Evolutionary conservation across 768 basidiomycete species (phyloP).

Genomic region (Tremella fuciformis): DNA sequence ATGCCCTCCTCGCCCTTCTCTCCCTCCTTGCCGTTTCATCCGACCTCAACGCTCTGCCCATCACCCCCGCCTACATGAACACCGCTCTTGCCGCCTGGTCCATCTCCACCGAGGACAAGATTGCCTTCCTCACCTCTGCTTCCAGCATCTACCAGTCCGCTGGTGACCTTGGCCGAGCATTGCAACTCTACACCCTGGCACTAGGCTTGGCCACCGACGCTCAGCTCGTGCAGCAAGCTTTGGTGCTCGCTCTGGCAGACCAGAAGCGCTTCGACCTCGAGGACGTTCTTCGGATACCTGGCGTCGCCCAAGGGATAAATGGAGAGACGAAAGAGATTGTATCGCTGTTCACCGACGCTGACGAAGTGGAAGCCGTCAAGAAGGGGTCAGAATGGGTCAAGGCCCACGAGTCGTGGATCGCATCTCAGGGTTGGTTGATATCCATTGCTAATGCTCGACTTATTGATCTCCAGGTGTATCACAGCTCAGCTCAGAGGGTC

Average conservation of each 20-base stretch:
- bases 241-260: conserved; percentile 35
- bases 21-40: conserved; percentile 37
- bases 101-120: conserved; percentile 36
- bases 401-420: conserved; percentile 34
- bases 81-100: conserved; percentile 38
- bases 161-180: conserved; percentile 23
- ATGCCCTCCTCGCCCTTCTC: conserved; percentile 42
- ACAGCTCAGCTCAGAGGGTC: conserved; percentile 32
- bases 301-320: conserved; percentile 27
- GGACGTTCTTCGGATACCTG: conserved; percentile 29
- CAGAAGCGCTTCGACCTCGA: conserved; percentile 38
- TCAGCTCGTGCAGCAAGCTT: conserved; percentile 34
- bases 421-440: conserved; percentile 26
- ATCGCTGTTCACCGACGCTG: conserved; percentile 36
- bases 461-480: conserved; percentile 21
- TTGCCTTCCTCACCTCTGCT: conserved; percentile 38
- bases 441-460: too few species aligned
- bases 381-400: conserved; percentile 39
- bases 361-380: conserved; percentile 39
- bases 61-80: conserved; percentile 29
- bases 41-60: conserved; percentile 38
- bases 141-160: conserved; percentile 39
- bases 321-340: conserved; percentile 38
- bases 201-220: conserved; percentile 19
- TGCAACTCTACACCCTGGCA: conserved; percentile 38